phyloP scores from a whole-genome alignment of 108 stramenopile species.

The Pseudonitzschia multiseries region DNA sequence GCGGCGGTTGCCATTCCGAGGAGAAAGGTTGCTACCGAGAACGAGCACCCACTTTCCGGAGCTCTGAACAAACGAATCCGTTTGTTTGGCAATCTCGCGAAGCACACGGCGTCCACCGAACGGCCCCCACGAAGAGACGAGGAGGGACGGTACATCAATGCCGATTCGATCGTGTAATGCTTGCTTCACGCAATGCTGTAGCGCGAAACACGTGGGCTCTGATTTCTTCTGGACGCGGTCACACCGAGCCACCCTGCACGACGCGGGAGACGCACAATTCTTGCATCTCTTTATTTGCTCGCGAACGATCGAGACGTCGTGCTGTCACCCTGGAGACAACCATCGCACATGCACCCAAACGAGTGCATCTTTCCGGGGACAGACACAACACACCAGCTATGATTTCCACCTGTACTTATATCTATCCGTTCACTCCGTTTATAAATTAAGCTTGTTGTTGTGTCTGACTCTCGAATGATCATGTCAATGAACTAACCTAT shows the following conservation, averaged over 20 bases:
- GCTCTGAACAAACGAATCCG: slow-evolving; percentile 36
- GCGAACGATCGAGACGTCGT: background rate
- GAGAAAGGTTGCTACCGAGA: slow-evolving; percentile 21
- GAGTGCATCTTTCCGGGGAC: background rate
- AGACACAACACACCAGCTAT: slow-evolving; percentile 1
- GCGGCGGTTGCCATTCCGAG: slow-evolving; percentile 31
- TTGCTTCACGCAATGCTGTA: background rate
- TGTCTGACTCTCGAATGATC: background rate
- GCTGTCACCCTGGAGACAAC: background rate
- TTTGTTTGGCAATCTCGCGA: slow-evolving; percentile 33
- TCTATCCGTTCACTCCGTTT: background rate
- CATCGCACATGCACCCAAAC: background rate
- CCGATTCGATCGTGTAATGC: slow-evolving; percentile 26
- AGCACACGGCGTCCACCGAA: slow-evolving; percentile 20
- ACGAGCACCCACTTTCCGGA: slow-evolving; percentile 38
- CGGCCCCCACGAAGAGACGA: slow-evolving; percentile 42
- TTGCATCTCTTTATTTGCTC: background rate
- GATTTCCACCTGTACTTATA: slow-evolving; percentile 1
- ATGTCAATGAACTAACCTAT: background rate
- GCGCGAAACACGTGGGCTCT: background rate
- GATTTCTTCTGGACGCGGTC: background rate
- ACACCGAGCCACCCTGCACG: background rate
- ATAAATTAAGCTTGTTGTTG: background rate
- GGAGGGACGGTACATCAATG: slow-evolving; percentile 42
- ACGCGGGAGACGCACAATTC: background rate